Conservation (phyloP, 495 filamentous ascomycete genomes). For the Neurospora pannonica region DNA sequence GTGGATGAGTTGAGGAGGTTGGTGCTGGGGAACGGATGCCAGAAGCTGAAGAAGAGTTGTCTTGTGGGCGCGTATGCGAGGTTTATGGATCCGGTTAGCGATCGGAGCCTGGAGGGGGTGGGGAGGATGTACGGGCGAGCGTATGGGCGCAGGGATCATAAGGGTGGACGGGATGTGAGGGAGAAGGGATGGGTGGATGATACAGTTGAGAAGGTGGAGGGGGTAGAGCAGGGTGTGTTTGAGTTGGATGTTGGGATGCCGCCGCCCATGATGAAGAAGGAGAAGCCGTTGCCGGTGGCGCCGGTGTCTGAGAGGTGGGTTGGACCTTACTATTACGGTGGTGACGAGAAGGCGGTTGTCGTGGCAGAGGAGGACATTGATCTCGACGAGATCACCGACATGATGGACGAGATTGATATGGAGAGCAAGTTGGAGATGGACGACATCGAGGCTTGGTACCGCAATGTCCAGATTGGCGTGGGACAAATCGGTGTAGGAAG, state of each 20-base stretch:
- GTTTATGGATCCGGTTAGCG: conserved; percentile 44
- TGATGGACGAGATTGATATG: conserved; percentile 1
- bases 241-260: background rate
- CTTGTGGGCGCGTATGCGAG: conserved; percentile 50
- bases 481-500: background rate
- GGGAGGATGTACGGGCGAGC: conserved; percentile 48
- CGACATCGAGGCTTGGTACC: conserved; percentile 26
- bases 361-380: background rate
- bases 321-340: background rate
- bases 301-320: background rate
- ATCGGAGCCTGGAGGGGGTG: conserved; percentile 45
- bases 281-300: conserved; percentile 1
- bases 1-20: conserved; percentile 52
- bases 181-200: background rate
- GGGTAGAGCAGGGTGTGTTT: background rate
- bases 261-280: conserved; percentile 4
- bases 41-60: conserved; percentile 46
- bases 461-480: conserved; percentile 11
- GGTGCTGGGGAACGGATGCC: conserved; percentile 49
- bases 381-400: conserved; percentile 3
- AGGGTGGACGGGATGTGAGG: background rate
- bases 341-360: conserved; percentile 3
- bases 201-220: background rate
- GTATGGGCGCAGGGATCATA: conserved; percentile 31
- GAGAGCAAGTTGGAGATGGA: conserved; percentile 14